Evolutionary conservation across 2,329 filamentous ascomycete genomes (phyloP).

Genomic region (Sphaerulina vaccinii): DNA sequence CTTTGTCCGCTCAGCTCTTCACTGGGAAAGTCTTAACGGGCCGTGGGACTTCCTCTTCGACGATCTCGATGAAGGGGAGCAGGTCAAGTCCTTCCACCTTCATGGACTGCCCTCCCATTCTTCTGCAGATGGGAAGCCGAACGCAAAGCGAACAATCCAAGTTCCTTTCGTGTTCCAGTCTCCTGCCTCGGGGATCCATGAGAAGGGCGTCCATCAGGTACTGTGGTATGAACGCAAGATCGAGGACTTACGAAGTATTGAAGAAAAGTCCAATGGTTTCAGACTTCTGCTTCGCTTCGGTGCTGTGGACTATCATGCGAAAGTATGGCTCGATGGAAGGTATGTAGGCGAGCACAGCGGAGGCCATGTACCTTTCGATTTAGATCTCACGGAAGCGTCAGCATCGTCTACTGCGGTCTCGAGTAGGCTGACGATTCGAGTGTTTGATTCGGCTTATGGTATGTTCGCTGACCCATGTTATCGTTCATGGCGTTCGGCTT

Average conservation of each 20-base stretch:
- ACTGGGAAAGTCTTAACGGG: constrained; percentile 62
- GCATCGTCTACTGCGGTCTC: background rate
- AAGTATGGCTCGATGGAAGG: constrained; percentile 56
- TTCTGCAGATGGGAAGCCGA: constrained; percentile 31
- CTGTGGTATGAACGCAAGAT: constrained; percentile 61
- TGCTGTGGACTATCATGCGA: constrained; percentile 62
- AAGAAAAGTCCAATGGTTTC: constrained; percentile 37
- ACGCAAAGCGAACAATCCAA: constrained; percentile 55
- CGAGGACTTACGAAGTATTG: constrained; percentile 28
- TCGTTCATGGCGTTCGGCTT: no score
- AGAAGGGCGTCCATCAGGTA: constrained; percentile 63
- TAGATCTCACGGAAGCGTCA: constrained; percentile 55
- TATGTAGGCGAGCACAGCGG: constrained; percentile 57
- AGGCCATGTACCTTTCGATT: constrained; percentile 57
- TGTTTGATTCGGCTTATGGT: constrained; percentile 60
- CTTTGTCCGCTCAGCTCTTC: constrained; percentile 56
- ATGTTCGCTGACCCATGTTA: no score
- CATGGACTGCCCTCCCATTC: constrained; percentile 49
- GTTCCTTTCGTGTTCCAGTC: constrained; percentile 67
- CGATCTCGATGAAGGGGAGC: constrained; percentile 60
- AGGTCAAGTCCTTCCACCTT: constrained; percentile 54
- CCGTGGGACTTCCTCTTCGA: constrained; percentile 66
- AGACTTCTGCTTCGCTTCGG: constrained; percentile 57
- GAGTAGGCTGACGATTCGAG: constrained; percentile 54
- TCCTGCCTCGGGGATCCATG: constrained; percentile 61